Conservation (phyloP, 2,329 filamentous ascomycete genomes). For the Cryphonectria japonica region DNA sequence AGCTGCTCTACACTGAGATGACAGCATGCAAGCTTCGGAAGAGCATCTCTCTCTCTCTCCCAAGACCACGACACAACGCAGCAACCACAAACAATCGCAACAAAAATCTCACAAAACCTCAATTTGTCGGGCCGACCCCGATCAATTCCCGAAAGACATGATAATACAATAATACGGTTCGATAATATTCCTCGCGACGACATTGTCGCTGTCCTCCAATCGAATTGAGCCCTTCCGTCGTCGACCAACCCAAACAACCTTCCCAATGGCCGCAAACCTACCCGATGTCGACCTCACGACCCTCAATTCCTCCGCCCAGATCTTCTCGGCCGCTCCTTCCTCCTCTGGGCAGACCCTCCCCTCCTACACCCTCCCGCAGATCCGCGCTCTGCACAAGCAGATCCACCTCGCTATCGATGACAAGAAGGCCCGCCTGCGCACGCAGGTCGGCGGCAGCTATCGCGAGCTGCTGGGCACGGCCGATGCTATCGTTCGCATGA, state of each 20-base stretch:
- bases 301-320: slow-evolving; percentile 55
- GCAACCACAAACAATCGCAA: background rate
- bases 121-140: background rate
- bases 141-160: slow-evolving; percentile 15
- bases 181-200: background rate
- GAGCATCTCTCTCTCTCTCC: background rate
- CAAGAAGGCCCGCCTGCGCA: slow-evolving; percentile 64
- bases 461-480: slow-evolving; percentile 89
- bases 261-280: slow-evolving; percentile 41
- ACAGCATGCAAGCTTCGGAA: slow-evolving; percentile 16
- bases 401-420: slow-evolving; percentile 65
- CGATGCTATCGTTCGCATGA: slow-evolving; percentile 92
- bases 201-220: background rate
- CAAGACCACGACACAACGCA: background rate
- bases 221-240: background rate
- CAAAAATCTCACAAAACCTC: background rate
- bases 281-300: slow-evolving; percentile 54
- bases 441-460: slow-evolving; percentile 71
- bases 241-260: slow-evolving; percentile 24
- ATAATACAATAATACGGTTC: slow-evolving; percentile 14
- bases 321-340: slow-evolving; percentile 51
- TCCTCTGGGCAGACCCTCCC: slow-evolving; percentile 32
- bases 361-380: slow-evolving; percentile 63
- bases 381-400: slow-evolving; percentile 64
- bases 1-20: slow-evolving; percentile 12